Conservation (phyloP, 768 basidiomycete genomes). For the Leccinum broughii region DNA sequence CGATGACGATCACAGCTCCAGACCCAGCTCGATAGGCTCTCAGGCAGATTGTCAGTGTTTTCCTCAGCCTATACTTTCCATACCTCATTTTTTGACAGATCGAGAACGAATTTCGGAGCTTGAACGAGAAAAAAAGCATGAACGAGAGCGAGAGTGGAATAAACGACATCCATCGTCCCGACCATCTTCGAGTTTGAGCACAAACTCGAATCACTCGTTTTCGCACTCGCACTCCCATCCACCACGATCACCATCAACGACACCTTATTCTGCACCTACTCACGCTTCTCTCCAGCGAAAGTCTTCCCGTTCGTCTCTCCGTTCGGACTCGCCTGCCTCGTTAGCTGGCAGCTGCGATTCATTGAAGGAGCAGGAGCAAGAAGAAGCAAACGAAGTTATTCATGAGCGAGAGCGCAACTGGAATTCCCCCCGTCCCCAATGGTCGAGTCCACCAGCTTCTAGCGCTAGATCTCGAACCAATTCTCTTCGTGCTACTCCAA, state of each 20-base stretch:
- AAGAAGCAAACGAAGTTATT: conserved; percentile 35
- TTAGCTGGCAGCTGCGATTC: conserved; percentile 36
- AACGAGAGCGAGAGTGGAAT: conserved; percentile 60
- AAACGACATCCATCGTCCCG: conserved; percentile 41
- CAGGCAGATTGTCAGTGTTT: conserved; percentile 51
- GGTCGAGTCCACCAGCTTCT: conserved; percentile 36
- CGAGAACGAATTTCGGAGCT: conserved; percentile 43
- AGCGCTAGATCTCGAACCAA: conserved; percentile 6
- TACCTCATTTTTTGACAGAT: conserved; percentile 35
- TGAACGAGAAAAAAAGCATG: conserved; percentile 44
- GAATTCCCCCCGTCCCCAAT: conserved; percentile 65
- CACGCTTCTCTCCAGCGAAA: conserved; percentile 34
- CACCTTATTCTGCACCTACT: conserved; percentile 36
- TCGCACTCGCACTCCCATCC: conserved; percentile 39
- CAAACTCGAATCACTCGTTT: conserved; percentile 36
- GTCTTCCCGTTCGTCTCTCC: conserved; percentile 34
- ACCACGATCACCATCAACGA: conserved; percentile 41
- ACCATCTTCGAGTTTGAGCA: conserved; percentile 45
- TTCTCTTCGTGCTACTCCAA: conserved; percentile 22
- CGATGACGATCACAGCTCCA: conserved; percentile 42
- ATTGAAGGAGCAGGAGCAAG: conserved; percentile 32
- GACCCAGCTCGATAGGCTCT: conserved; percentile 47
- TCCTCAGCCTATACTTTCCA: background rate
- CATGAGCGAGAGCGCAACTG: conserved; percentile 67
- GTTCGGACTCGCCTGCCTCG: conserved; percentile 46